Percentiles rank a stretch among this genome's conserved stretches.
Evolutionary conservation across 1,284 basidiomycete genomes (phyloP).

Genomic region (Ganoderma leucocontextum): DNA sequence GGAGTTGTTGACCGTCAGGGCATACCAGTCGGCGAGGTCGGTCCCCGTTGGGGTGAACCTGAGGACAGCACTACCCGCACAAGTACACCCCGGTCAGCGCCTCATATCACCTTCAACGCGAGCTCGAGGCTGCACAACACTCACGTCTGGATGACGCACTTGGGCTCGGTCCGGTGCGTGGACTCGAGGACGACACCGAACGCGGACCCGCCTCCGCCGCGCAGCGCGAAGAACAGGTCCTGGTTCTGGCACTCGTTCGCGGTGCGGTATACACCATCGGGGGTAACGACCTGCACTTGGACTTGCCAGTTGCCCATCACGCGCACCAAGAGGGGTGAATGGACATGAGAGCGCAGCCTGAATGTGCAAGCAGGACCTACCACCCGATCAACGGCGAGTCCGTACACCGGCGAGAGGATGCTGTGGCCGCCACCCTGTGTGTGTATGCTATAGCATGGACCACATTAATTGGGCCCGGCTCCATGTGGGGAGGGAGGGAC

Average conservation of each 20-base stretch:
- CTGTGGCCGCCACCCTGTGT: slow-evolving; percentile 59
- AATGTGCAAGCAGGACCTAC: slow-evolving; percentile 14
- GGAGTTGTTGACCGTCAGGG: slow-evolving; percentile 46
- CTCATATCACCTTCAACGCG: not conserved
- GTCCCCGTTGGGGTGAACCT: slow-evolving; percentile 28
- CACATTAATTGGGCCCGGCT: not conserved
- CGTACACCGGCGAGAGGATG: slow-evolving; percentile 47
- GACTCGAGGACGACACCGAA: slow-evolving; percentile 45
- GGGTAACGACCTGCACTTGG: slow-evolving; percentile 40
- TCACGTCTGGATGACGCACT: slow-evolving; percentile 39
- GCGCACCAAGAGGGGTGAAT: not conserved
- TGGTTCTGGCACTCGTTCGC: slow-evolving; percentile 46
- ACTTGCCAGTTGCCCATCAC: slow-evolving; percentile 18
- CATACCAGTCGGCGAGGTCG: slow-evolving; percentile 34
- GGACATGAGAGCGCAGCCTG: not conserved
- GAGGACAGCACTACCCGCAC: slow-evolving; percentile 30
- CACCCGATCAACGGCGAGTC: slow-evolving; percentile 51
- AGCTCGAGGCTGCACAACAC: slow-evolving; percentile 18
- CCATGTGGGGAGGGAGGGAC: not conserved
- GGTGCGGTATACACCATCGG: slow-evolving; percentile 41
- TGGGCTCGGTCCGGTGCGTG: slow-evolving; percentile 38
- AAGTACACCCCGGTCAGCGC: not conserved
- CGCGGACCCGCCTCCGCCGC: slow-evolving; percentile 40
- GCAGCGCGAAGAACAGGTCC: slow-evolving; percentile 46
- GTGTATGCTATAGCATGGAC: no score